Conservation (phyloP, 179 eudicot genomes). For the Beta macrorhiza region DNA sequence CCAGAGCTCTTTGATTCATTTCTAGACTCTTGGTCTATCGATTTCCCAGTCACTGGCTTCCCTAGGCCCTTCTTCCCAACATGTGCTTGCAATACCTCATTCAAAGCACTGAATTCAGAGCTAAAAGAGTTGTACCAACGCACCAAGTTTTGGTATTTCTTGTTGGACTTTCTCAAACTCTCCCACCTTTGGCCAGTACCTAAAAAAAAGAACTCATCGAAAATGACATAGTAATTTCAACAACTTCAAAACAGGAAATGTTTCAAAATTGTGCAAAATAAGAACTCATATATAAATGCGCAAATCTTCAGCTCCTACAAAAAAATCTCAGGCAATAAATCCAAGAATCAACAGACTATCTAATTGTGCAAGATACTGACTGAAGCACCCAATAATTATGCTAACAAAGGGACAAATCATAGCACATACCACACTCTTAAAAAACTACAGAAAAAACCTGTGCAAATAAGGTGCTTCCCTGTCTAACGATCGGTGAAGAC, state of each 20-base stretch:
- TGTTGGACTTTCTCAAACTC: slow-evolving; percentile 83
- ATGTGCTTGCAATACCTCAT: slow-evolving; percentile 42
- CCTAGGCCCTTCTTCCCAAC: slow-evolving; percentile 55
- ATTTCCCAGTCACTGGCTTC: slow-evolving; percentile 39
- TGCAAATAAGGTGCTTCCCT: background rate
- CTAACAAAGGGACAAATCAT: background rate
- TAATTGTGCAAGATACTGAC: background rate
- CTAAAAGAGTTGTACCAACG: slow-evolving; percentile 79
- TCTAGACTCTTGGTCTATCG: slow-evolving; percentile 50
- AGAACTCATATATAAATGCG: background rate
- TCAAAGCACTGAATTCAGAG: slow-evolving; percentile 48
- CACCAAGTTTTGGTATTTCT: slow-evolving; percentile 73
- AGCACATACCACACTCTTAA: background rate
- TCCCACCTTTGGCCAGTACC: slow-evolving; percentile 93
- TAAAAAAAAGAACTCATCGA: slow-evolving; percentile 23
- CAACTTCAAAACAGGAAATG: background rate
- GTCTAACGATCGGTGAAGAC: background rate
- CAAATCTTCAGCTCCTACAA: background rate
- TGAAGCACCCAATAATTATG: background rate
- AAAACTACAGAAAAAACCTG: background rate
- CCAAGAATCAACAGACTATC: background rate
- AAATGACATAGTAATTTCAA: background rate
- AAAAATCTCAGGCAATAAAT: background rate
- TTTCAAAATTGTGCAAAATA: background rate
- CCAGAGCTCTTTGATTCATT: slow-evolving; percentile 31